Conservation (phyloP, 257 asterid genomes). For the Linderniella brevidens region DNA sequence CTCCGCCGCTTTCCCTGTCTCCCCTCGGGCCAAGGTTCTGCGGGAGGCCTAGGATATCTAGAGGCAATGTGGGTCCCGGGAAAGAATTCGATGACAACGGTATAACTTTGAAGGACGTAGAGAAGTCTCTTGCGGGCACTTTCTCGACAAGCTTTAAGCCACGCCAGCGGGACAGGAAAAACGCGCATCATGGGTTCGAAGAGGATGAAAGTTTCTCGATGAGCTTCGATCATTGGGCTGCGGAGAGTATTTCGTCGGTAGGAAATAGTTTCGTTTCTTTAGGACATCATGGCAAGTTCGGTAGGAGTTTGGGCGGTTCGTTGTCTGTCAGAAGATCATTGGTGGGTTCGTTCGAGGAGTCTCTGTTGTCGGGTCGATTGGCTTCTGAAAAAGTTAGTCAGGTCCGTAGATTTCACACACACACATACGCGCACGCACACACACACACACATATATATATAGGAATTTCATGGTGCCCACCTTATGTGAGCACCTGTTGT, state of each 20-base stretch:
- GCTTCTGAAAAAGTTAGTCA: slow-evolving; percentile 62
- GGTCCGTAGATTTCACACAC: slow-evolving; percentile 19
- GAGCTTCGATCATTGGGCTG: slow-evolving; percentile 35
- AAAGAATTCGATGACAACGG: slow-evolving; percentile 27
- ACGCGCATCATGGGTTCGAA: slow-evolving; percentile 17
- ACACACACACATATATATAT: background rate
- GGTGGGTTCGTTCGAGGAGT: slow-evolving; percentile 92
- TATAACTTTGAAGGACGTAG: slow-evolving; percentile 50
- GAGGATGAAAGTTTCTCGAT: slow-evolving; percentile 29
- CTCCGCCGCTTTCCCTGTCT: slow-evolving; percentile 44
- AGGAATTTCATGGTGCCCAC: too few species aligned
- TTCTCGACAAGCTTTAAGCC: slow-evolving; percentile 22
- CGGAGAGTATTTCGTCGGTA: slow-evolving; percentile 24
- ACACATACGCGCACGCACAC: background rate
- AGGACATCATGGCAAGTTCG: slow-evolving; percentile 32
- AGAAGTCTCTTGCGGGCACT: slow-evolving; percentile 54
- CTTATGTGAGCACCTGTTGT: too few species aligned
- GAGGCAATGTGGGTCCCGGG: slow-evolving; percentile 14
- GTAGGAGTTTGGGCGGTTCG: slow-evolving; percentile 48
- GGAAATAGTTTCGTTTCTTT: slow-evolving; percentile 18
- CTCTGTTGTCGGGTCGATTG: slow-evolving; percentile 77
- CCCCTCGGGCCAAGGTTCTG: slow-evolving; percentile 73
- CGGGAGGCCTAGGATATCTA: slow-evolving; percentile 21
- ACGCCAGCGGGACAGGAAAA: slow-evolving; percentile 12
- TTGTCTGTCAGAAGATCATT: slow-evolving; percentile 63